A percentile compares a stretch with the other conserved stretches of the same genome.
Evolutionary conservation across 2,329 filamentous ascomycete genomes (phyloP).

Genomic region (Botrytis fabae): DNA sequence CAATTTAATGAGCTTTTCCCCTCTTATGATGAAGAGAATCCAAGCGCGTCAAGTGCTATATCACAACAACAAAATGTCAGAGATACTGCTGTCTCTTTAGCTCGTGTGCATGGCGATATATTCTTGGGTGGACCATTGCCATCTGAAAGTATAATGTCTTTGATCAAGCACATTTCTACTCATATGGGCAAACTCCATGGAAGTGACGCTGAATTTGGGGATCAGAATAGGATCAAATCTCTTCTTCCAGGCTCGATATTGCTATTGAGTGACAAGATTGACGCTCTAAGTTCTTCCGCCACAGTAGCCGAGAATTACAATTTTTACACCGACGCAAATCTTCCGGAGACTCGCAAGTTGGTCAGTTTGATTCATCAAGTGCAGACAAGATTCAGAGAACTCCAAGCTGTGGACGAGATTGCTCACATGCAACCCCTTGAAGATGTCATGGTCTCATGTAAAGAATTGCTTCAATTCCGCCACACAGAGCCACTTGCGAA

Average conservation of each 20-base stretch:
- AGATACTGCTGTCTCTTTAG: slow-evolving; percentile 54
- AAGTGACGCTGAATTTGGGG: slow-evolving; percentile 24
- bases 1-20: slow-evolving; percentile 84
- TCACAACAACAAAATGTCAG: slow-evolving; percentile 28
- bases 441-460: slow-evolving; percentile 75
- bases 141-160: slow-evolving; percentile 33
- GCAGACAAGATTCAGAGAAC: slow-evolving; percentile 68
- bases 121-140: slow-evolving; percentile 32
- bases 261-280: slow-evolving; percentile 61
- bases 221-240: slow-evolving; percentile 48
- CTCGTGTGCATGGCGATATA: slow-evolving; percentile 57
- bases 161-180: slow-evolving; percentile 37
- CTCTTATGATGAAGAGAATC: slow-evolving; percentile 58
- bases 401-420: slow-evolving; percentile 66
- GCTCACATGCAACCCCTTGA: slow-evolving; percentile 72
- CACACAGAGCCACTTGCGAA: slow-evolving; percentile 84
- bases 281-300: slow-evolving; percentile 46
- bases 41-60: slow-evolving; percentile 27
- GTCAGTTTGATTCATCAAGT: slow-evolving; percentile 68
- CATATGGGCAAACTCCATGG: slow-evolving; percentile 33
- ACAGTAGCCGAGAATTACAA: slow-evolving; percentile 62
- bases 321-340: slow-evolving; percentile 84
- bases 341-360: slow-evolving; percentile 72
- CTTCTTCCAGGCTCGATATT: slow-evolving; percentile 68
- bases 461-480: slow-evolving; percentile 71